A percentile compares a stretch with the other conserved stretches of the same genome.
These are phyloP conservation scores for Fremontodendron californicum DNA, from an alignment of 345 rosid species.

Conservation along the genomic window DNA sequence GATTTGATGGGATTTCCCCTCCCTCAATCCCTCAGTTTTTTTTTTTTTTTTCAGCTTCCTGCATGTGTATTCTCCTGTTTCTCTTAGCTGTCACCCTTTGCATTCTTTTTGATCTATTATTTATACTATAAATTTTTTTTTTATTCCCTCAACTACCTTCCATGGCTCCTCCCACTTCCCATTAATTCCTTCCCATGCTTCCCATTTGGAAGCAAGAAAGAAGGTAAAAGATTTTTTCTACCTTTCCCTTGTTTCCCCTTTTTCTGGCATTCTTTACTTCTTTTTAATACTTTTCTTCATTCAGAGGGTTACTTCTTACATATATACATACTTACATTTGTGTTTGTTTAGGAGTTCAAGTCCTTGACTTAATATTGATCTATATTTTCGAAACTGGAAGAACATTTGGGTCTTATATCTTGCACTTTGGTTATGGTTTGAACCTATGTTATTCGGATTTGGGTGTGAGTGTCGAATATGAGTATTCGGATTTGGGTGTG, in stretches of 20 bases:
- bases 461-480: too few relatives aligned
- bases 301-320: background rate
- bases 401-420: too few relatives aligned
- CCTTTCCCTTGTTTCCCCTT: background rate
- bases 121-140: too few relatives aligned
- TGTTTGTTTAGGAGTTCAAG: too few relatives aligned
- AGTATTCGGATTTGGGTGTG: too few relatives aligned
- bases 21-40: too few relatives aligned
- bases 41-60: background rate
- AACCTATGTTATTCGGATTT: too few relatives aligned
- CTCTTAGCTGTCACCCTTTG: background rate
- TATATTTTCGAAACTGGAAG: too few relatives aligned
- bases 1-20: background rate
- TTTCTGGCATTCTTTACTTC: background rate
- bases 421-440: too few relatives aligned
- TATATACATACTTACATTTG: background rate
- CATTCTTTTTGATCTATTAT: too few relatives aligned
- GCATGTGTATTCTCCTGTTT: background rate
- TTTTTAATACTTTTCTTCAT: background rate
- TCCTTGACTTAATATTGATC: too few relatives aligned
- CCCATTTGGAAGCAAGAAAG: conserved; percentile 36
- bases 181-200: conserved; percentile 47
- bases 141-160: conserved; percentile 5
- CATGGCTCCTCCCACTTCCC: conserved; percentile 19
- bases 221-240: background rate